Evolutionary conservation across 176 grass and related monocot species (phyloP).

Genomic region (Eragrostis curvula): DNA sequence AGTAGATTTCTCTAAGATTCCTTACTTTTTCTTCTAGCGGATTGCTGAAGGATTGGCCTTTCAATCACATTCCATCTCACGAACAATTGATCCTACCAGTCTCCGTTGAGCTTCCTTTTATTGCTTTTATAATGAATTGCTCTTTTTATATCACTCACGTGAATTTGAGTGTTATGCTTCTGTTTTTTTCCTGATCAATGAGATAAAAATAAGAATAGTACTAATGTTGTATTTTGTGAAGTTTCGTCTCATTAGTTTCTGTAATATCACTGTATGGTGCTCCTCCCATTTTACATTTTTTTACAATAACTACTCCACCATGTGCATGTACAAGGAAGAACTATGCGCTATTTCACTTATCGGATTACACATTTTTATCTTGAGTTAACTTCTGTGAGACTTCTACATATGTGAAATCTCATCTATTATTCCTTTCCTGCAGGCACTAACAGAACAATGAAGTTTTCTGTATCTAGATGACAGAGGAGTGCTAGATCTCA

Average conservation of each 20-base stretch:
- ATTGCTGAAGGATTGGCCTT: no score
- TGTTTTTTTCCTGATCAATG: no score
- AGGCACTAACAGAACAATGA: slow-evolving; percentile 20
- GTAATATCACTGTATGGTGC: background rate
- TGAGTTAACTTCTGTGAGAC: slow-evolving; percentile 9
- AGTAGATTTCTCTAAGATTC: background rate
- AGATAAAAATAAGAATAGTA: no score
- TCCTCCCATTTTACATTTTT: background rate
- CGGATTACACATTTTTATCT: background rate
- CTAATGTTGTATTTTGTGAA: no score
- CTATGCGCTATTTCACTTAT: no score
- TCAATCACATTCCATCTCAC: background rate
- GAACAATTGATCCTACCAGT: slow-evolving; percentile 1
- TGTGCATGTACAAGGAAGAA: no score
- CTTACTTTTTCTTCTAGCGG: background rate
- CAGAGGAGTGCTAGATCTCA: slow-evolving; percentile 20
- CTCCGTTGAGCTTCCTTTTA: no score
- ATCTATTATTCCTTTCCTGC: slow-evolving; percentile 26
- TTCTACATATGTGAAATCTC: slow-evolving; percentile 8
- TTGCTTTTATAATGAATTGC: no score
- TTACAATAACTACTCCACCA: no score
- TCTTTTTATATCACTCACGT: no score
- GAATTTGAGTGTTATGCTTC: no score
- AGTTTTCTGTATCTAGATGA: slow-evolving; percentile 33
- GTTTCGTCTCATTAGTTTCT: background rate